phyloP scores from a whole-genome alignment of 495 filamentous ascomycete species.

The Hypoxylon crocopeplum region DNA sequence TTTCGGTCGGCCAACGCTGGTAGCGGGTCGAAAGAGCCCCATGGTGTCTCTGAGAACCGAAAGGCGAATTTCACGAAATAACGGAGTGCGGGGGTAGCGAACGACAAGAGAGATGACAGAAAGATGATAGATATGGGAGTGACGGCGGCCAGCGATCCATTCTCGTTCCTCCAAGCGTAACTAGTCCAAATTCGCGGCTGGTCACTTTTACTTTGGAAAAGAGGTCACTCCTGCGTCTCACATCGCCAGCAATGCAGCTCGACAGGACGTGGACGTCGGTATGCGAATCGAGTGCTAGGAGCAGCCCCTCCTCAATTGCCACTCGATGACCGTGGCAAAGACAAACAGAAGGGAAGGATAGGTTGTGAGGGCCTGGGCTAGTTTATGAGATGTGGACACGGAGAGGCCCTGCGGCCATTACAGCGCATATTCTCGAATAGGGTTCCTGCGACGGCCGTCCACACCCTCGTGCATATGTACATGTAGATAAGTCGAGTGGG shows the following conservation, averaged over 20 bases:
- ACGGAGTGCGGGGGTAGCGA: slow-evolving; percentile 24
- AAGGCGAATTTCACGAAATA: slow-evolving; percentile 15
- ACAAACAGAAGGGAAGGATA: slow-evolving; percentile 28
- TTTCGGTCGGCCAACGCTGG: slow-evolving; percentile 49
- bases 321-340: slow-evolving; percentile 28
- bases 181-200: slow-evolving; percentile 13
- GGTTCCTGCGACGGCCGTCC: slow-evolving; percentile 22
- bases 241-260: slow-evolving; percentile 46
- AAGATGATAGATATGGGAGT: slow-evolving; percentile 23
- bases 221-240: slow-evolving; percentile 27
- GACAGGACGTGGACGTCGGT: slow-evolving; percentile 29
- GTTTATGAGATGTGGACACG: slow-evolving; percentile 27
- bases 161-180: slow-evolving; percentile 13
- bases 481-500: slow-evolving; percentile 13
- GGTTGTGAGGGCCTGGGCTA: slow-evolving; percentile 24
- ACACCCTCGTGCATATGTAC: slow-evolving; percentile 26
- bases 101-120: slow-evolving; percentile 24
- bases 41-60: slow-evolving; percentile 16
- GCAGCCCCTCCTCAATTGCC: slow-evolving; percentile 17
- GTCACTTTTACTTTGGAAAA: slow-evolving; percentile 21
- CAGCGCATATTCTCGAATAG: slow-evolving; percentile 23
- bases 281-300: slow-evolving; percentile 32
- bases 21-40: slow-evolving; percentile 48
- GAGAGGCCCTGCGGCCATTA: slow-evolving; percentile 18
- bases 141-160: slow-evolving; percentile 35